Evolutionary conservation across 495 filamentous ascomycete genomes (phyloP).

Genomic region (Trichoderma erinaceum): DNA sequence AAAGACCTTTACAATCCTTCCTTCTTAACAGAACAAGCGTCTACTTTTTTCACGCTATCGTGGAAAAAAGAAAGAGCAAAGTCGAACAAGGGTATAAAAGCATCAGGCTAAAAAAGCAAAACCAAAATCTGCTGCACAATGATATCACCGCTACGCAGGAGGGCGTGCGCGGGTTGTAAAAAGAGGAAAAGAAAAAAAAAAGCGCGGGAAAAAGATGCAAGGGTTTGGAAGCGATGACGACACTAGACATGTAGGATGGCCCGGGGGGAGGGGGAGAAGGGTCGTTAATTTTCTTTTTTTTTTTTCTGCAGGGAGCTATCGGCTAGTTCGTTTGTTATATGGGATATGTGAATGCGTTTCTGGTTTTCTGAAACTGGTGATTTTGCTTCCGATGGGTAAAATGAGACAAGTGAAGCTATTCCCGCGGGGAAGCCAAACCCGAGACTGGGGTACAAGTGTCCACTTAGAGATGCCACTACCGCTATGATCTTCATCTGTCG

Average conservation of each 20-base stretch:
- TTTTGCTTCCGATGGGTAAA: not conserved
- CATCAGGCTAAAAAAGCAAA: slow-evolving; percentile 1
- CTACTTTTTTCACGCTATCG: not conserved
- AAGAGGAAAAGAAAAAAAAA: not conserved
- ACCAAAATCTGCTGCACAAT: slow-evolving; percentile 1
- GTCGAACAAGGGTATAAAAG: not conserved
- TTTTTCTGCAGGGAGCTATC: not conserved
- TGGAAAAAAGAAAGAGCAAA: not conserved
- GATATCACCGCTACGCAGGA: slow-evolving; percentile 6
- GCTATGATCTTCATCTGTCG: not conserved
- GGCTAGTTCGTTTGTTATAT: not conserved
- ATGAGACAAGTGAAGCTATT: not conserved
- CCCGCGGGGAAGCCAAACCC: not conserved
- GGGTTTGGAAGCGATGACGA: not conserved
- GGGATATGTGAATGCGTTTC: not conserved
- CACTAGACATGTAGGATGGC: not conserved
- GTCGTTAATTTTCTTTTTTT: not conserved
- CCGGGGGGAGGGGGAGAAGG: not conserved
- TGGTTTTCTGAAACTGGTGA: no score
- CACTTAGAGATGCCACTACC: not conserved
- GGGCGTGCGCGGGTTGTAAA: not conserved
- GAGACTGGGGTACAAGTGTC: not conserved
- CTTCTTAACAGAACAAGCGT: not conserved
- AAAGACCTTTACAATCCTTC: not conserved
- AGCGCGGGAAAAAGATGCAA: not conserved